Evolutionary conservation across 2,329 filamentous ascomycete genomes (phyloP), one percentile per base, ranked within the genome.

Genomic region (Microdochium trichocladiopsis): DNA sequence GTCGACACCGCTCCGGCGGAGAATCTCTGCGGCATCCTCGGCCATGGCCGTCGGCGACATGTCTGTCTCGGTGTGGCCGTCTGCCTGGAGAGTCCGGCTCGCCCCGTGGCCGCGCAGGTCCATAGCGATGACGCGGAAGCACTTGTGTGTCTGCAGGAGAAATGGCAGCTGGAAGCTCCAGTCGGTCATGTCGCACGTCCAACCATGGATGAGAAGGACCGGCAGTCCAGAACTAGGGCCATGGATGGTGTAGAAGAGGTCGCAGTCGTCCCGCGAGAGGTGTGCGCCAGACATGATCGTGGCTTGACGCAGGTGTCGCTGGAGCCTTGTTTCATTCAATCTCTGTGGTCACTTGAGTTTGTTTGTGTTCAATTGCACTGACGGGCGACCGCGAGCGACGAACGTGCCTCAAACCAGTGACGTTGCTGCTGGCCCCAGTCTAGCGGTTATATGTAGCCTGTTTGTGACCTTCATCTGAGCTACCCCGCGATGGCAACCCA

Each of bases 101-200:
- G 37, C 47, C n/a, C 53, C 53, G 28, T 54, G 53, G 12, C 50
- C 53, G 37, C 53, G 53, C 43, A 50, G 25, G 37, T 53, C 51
- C 22, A 48, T 47, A n/a, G 37, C 28, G 25, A 53, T 37, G 41
- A 53, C 48, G 25, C 51, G 48, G 41, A 53, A 51, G 6, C 36
- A 16, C 10, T 28, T 36, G 5, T 21, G 21, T 5, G 5, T 22
- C n/a, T 18, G 11, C 9, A 50, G 43, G 9, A 53, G 51, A 14
- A 51, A 25, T 3, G 51, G 48, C 36, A 53, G 16, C 28, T 53
- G 51, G 51, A 51, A 48, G 24, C 24, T 43, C 48, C 49, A 53
- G 41, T 53, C 51, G n/a, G 16, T 50, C 25, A 25, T 24, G 41
- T 53, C 48, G 25, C 48, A 50, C 12, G 23, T 21, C 50, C 50